A percentile compares a stretch with the other conserved stretches of the same genome.
Conservation (phyloP, 192 early-diverging fungal species). For the Entomortierella chlamydospora region DNA sequence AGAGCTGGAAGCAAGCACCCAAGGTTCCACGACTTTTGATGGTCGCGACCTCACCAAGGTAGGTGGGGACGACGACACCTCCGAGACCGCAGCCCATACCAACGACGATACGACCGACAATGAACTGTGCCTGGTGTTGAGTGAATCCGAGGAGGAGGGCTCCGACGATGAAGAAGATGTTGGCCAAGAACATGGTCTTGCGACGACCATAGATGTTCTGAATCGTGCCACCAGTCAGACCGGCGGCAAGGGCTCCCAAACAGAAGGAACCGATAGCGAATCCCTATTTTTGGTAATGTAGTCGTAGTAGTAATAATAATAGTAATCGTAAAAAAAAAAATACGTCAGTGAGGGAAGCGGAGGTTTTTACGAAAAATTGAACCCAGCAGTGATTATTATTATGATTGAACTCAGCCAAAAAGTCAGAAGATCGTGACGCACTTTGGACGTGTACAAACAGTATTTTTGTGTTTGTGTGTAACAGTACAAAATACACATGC, state of each 20-base stretch:
- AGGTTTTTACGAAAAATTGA: too few relatives aligned
- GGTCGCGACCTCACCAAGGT: slow-evolving; percentile 85
- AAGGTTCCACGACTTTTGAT: slow-evolving; percentile 74
- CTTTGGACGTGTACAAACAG: too few relatives aligned
- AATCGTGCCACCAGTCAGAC: slow-evolving; percentile 63
- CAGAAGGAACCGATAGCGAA: slow-evolving; percentile 60
- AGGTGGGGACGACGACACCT: slow-evolving; percentile 68
- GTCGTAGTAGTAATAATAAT: neutral
- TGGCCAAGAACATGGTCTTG: slow-evolving; percentile 71
- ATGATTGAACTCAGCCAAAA: too few relatives aligned
- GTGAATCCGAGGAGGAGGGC: slow-evolving; percentile 72
- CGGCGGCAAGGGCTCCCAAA: slow-evolving; percentile 70
- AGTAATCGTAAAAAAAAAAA: neutral
- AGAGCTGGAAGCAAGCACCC: slow-evolving; percentile 80
- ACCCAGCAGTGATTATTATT: too few relatives aligned
- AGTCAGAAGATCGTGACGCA: too few relatives aligned
- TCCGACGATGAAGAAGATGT: slow-evolving; percentile 75
- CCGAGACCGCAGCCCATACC: slow-evolving; percentile 81
- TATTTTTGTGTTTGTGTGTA: neutral
- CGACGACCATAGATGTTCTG: slow-evolving; percentile 67
- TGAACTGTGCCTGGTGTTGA: slow-evolving; percentile 69
- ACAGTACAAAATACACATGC: neutral
- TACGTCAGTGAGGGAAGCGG: too few relatives aligned
- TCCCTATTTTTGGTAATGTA: slow-evolving; percentile 36
- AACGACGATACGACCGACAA: slow-evolving; percentile 77